Percentiles rank a stretch among this genome's conserved stretches.
phyloP scores from a whole-genome alignment of 2,329 filamentous ascomycete genomes.

The Coniochaeta ligniaria region DNA sequence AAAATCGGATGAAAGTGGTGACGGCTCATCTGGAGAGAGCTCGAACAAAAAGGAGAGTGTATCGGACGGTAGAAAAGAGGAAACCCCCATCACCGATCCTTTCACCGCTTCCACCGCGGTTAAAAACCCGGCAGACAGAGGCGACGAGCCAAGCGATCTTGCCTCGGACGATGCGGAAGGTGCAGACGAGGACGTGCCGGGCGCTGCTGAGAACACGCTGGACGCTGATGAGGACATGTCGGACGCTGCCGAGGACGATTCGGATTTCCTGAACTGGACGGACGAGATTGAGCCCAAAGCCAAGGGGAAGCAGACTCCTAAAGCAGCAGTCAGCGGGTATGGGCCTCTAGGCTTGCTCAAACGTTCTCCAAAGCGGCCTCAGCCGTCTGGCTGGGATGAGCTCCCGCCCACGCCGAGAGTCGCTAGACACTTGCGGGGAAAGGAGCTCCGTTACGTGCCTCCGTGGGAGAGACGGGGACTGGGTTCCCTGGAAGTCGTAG shows the following conservation, averaged over 20 bases:
- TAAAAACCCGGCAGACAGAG: no score
- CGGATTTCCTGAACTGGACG: neutral
- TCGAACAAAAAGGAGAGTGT: no score
- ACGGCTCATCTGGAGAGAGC: no score
- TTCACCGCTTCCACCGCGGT: no score
- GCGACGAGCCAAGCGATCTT: no score
- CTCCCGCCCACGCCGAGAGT: neutral
- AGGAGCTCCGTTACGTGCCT: neutral
- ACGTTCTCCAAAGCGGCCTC: no score
- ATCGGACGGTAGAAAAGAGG: no score
- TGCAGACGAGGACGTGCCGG: neutral
- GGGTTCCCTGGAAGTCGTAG: neutral
- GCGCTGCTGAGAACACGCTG: neutral
- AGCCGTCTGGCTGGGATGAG: neutral
- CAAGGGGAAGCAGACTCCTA: neutral
- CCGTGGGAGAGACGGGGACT: neutral
- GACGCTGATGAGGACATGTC: neutral
- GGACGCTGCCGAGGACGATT: neutral
- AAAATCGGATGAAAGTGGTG: no score
- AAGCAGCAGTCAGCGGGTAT: no score
- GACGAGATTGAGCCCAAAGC: neutral
- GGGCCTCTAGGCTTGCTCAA: no score
- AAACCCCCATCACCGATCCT: no score
- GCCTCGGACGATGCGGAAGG: no score
- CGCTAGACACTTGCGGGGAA: neutral